A percentile compares a stretch with the other conserved stretches of the same genome.
phyloP scores from a whole-genome alignment of 352 stramenopile genomes.

The Halophytophthora batemanensis region DNA sequence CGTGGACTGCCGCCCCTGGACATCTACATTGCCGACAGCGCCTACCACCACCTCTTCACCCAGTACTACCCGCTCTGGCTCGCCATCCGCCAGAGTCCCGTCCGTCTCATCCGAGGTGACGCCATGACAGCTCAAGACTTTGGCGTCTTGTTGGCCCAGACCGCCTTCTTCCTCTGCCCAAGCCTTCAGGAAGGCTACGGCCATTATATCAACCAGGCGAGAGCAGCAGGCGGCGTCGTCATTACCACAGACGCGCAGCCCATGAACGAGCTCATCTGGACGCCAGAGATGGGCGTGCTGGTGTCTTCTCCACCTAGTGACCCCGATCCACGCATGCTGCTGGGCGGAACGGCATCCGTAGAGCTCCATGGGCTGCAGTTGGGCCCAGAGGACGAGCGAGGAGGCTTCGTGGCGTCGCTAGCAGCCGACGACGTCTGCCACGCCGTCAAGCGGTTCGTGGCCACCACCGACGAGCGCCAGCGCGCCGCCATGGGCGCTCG shows the following conservation, averaged over 20 bases:
- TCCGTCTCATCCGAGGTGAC: background rate
- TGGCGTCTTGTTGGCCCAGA: conserved; percentile 36
- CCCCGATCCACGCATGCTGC: too few species aligned
- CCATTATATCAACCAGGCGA: conserved; percentile 65
- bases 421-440: too few species aligned
- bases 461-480: too few species aligned
- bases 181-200: conserved; percentile 59
- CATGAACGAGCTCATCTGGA: conserved; percentile 61
- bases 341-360: too few species aligned
- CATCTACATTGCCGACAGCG: conserved; percentile 23
- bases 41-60: conserved; percentile 13
- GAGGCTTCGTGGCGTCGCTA: too few species aligned
- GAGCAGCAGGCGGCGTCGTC: conserved; percentile 40
- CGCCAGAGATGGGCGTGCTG: conserved; percentile 12
- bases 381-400: too few species aligned
- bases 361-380: too few species aligned
- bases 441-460: too few species aligned
- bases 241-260: conserved; percentile 48
- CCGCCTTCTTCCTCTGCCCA: conserved; percentile 49
- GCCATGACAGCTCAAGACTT: conserved; percentile 25
- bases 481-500: too few species aligned
- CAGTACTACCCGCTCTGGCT: conserved; percentile 8
- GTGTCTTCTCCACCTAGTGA: background rate
- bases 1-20: conserved; percentile 40
- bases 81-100: too few species aligned